A percentile compares a stretch with the other conserved stretches of the same genome.
Conservation (phyloP, 2,329 filamentous ascomycete genomes). For the Diaporthe sp. region DNA sequence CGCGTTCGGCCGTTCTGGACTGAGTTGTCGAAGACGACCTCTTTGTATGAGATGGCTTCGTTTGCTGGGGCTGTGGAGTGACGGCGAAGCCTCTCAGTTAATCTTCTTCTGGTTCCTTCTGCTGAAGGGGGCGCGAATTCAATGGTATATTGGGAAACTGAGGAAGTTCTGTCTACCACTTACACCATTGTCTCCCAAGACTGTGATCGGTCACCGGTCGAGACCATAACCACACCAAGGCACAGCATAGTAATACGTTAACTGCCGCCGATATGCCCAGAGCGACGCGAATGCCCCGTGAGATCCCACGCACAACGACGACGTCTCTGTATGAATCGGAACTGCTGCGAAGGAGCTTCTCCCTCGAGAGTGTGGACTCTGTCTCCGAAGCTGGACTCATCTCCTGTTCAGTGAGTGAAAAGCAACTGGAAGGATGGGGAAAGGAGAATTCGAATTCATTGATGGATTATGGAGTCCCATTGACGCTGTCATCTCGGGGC, state of each 20-base stretch:
- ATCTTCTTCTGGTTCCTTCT: neutral
- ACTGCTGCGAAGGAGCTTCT: neutral
- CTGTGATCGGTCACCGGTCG: neutral
- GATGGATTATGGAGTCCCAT: neutral
- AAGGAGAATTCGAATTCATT: neutral
- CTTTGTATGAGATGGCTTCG: neutral
- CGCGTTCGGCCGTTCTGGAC: neutral
- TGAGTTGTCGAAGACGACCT: slow-evolving; percentile 9
- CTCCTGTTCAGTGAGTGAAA: neutral
- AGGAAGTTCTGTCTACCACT: neutral
- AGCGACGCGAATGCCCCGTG: neutral
- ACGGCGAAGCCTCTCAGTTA: neutral
- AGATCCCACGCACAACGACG: neutral
- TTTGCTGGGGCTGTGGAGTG: neutral
- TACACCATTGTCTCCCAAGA: neutral
- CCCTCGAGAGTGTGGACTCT: neutral
- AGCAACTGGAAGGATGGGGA: neutral
- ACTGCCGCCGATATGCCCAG: neutral
- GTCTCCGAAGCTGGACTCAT: neutral
- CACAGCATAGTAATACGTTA: neutral
- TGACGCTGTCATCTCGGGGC: neutral
- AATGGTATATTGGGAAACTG: neutral
- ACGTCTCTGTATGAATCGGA: neutral
- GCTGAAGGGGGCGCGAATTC: neutral
- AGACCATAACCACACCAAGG: neutral